phyloP scores from a whole-genome alignment of 352 stramenopile genomes.

The Phytophthora citricola region DNA sequence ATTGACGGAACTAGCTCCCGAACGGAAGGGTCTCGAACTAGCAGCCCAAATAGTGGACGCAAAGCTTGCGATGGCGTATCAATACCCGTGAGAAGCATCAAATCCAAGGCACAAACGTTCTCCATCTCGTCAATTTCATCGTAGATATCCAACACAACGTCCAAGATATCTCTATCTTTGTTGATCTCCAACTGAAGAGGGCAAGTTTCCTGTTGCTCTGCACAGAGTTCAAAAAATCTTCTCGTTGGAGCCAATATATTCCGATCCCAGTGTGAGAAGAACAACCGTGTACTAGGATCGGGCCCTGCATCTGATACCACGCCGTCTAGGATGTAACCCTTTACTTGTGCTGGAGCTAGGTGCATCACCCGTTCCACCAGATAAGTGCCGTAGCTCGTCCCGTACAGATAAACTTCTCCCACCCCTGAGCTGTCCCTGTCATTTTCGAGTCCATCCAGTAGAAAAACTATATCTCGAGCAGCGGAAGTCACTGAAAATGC shows the following conservation, averaged over 20 bases:
- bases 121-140: conserved; percentile 37
- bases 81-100: conserved; percentile 6
- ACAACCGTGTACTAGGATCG: conserved; percentile 20
- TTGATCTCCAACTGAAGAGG: conserved; percentile 29
- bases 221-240: conserved; percentile 40
- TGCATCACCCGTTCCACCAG: conserved; percentile 64
- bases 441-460: conserved; percentile 20
- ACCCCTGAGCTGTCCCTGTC: conserved; percentile 15
- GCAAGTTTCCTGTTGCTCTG: conserved; percentile 23
- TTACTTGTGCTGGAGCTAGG: conserved; percentile 41
- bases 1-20: conserved; percentile 42
- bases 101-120: conserved; percentile 27
- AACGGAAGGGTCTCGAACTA: conserved; percentile 37
- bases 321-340: conserved; percentile 62
- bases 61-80: conserved; percentile 27
- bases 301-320: conserved; percentile 40
- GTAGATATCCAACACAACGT: conserved; percentile 40
- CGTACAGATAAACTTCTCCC: conserved; percentile 52
- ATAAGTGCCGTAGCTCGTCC: conserved; percentile 64
- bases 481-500: conserved; percentile 61
- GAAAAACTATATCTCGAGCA: conserved; percentile 42
- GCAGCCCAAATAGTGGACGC: conserved; percentile 41
- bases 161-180: conserved; percentile 22
- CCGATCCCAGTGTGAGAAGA: conserved; percentile 46
- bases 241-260: conserved; percentile 33